A percentile compares a stretch with the other conserved stretches of the same genome.
Conservation (phyloP, 2,329 filamentous ascomycete genomes). For the Chrysoporthe deuterocubensis region DNA sequence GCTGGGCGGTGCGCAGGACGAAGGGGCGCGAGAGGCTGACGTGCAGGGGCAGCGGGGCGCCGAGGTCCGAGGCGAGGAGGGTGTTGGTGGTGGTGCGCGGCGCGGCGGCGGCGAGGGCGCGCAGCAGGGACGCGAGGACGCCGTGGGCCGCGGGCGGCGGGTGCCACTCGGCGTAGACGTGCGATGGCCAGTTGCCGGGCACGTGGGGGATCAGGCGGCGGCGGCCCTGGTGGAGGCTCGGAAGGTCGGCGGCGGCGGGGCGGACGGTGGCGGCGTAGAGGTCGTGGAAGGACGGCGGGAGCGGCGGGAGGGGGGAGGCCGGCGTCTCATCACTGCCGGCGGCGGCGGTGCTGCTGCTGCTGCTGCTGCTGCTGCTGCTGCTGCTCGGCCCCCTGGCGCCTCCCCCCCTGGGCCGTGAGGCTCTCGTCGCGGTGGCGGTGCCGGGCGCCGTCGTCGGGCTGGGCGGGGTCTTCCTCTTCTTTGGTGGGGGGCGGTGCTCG, state of each 20-base stretch:
- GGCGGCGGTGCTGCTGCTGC: not conserved
- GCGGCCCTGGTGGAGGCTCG: slow-evolving; percentile 81
- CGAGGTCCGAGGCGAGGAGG: slow-evolving; percentile 78
- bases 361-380: not conserved
- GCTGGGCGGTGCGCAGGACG: slow-evolving; percentile 72
- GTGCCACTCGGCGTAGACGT: slow-evolving; percentile 89
- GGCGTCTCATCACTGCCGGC: not conserved
- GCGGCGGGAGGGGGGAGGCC: slow-evolving; percentile 62
- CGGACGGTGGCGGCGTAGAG: slow-evolving; percentile 85
- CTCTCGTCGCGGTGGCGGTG: not conserved
- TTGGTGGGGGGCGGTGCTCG: slow-evolving; percentile 29
- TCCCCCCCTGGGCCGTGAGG: too few species aligned
- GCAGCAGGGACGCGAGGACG: slow-evolving; percentile 49
- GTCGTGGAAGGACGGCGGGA: slow-evolving; percentile 83
- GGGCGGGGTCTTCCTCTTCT: slow-evolving; percentile 29
- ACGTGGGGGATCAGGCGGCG: slow-evolving; percentile 83
- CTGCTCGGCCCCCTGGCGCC: not conserved
- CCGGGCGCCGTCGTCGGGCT: slow-evolving; percentile 12
- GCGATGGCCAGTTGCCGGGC: slow-evolving; percentile 88
- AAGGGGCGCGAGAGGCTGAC: slow-evolving; percentile 88
- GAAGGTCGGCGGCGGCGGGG: slow-evolving; percentile 79
- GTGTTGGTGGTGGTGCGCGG: slow-evolving; percentile 64
- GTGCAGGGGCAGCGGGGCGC: slow-evolving; percentile 79
- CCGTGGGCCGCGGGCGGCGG: slow-evolving; percentile 53
- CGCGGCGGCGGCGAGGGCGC: slow-evolving; percentile 41